Evolutionary conservation across 495 filamentous ascomycete species (phyloP).

Genomic region (Tuber microsphaerosporum): DNA sequence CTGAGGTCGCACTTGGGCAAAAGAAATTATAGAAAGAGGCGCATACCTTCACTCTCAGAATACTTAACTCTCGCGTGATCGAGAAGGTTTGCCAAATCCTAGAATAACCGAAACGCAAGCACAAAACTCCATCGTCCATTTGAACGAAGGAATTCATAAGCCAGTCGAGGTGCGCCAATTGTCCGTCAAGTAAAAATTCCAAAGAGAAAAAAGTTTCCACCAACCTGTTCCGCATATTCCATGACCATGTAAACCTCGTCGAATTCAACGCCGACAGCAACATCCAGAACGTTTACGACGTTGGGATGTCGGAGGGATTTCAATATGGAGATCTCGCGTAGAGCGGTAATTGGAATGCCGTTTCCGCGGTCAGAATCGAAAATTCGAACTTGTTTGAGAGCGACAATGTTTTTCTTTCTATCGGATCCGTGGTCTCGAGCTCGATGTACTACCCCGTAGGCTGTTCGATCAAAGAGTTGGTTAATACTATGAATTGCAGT

Average conservation of each 20-base stretch:
- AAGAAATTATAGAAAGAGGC: neutral
- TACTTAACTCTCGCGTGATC: constrained; percentile 47
- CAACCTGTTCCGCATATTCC: constrained; percentile 51
- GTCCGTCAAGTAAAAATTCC: constrained; percentile 17
- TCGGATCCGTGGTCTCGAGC: constrained; percentile 42
- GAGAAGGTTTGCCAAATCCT: constrained; percentile 49
- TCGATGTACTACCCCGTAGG: constrained; percentile 47
- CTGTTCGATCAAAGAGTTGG: constrained; percentile 28
- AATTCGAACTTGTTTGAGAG: constrained; percentile 47
- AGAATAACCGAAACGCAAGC: constrained; percentile 35
- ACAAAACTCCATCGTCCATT: constrained; percentile 44
- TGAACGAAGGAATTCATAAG: constrained; percentile 46
- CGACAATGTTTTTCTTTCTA: constrained; percentile 40
- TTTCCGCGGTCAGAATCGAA: constrained; percentile 46
- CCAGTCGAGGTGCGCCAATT: constrained; percentile 46
- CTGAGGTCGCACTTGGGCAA: neutral
- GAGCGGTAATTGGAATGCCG: constrained; percentile 47
- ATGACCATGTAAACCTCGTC: constrained; percentile 49
- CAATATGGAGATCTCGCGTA: constrained; percentile 48
- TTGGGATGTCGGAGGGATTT: constrained; percentile 46
- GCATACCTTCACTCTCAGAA: constrained; percentile 47
- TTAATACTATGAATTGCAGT: neutral
- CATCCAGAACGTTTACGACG: constrained; percentile 47
- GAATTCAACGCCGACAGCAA: constrained; percentile 45
- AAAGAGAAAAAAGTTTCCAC: constrained; percentile 37